A percentile compares a stretch with the other conserved stretches of the same genome.
These are phyloP conservation scores for Acidomyces sp. DNA, from an alignment of 495 filamentous ascomycete genomes.

Conservation along the genomic window DNA sequence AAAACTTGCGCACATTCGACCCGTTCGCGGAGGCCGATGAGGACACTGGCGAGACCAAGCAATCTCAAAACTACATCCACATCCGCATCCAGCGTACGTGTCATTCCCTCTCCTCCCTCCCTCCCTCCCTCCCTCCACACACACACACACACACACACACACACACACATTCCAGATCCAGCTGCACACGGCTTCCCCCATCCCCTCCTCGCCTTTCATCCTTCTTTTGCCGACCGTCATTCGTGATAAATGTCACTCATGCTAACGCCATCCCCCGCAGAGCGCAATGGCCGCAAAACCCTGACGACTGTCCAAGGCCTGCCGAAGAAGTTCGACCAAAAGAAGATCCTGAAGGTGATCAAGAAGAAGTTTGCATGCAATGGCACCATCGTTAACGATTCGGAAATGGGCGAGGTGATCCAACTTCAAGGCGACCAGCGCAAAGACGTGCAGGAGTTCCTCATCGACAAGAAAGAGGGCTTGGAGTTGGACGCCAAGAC, in stretches of 20 bases:
- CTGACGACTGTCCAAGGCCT: slow-evolving; percentile 98
- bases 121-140: slow-evolving; percentile 6
- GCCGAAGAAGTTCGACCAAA: slow-evolving; percentile 95
- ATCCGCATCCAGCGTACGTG: slow-evolving; percentile 90
- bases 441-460: slow-evolving; percentile 95
- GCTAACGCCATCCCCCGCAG: too few relatives aligned
- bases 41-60: slow-evolving; percentile 81
- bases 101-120: slow-evolving; percentile 1
- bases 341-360: slow-evolving; percentile 99
- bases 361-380: slow-evolving; percentile 99
- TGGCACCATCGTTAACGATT: slow-evolving; percentile 97
- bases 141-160: slow-evolving; percentile 7
- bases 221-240: too few relatives aligned
- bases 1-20: slow-evolving; percentile 99
- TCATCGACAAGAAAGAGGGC: slow-evolving; percentile 87
- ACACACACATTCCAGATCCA: too few relatives aligned
- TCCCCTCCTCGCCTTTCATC: too few relatives aligned
- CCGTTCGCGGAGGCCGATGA: slow-evolving; percentile 99
- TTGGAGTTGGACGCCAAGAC: slow-evolving; percentile 85
- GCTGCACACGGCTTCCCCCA: too few relatives aligned
- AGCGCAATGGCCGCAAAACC: slow-evolving; percentile 99
- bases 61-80: slow-evolving; percentile 98
- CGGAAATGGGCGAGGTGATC: slow-evolving; percentile 99
- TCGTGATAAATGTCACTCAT: too few relatives aligned
- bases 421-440: slow-evolving; percentile 98